Conservation (phyloP, 176 grass and related monocot genomes). For the Cenchrus fungigraminus region DNA sequence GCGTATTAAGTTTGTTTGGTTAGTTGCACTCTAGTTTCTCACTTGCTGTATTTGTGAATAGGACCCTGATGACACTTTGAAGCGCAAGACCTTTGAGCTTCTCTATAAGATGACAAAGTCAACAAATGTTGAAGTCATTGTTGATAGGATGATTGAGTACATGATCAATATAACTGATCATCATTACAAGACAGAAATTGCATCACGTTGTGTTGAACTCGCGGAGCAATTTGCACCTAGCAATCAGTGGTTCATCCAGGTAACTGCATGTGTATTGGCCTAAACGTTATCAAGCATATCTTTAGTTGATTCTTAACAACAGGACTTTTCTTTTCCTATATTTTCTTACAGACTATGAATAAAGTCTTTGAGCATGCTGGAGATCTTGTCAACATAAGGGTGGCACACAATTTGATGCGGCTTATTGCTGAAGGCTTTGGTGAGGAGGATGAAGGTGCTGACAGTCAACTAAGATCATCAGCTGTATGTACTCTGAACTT, state of each 20-base stretch:
- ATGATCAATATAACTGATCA: constrained; percentile 95
- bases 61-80: constrained; percentile 98
- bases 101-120: constrained; percentile 99
- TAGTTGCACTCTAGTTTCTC: constrained; percentile 27
- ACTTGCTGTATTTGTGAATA: constrained; percentile 40
- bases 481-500: constrained; percentile 76
- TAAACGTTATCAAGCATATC: constrained; percentile 6
- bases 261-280: constrained; percentile 23
- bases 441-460: constrained; percentile 95
- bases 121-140: constrained; percentile 99
- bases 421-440: constrained; percentile 99
- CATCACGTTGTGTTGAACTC: constrained; percentile 98
- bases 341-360: constrained; percentile 88
- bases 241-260: constrained; percentile 99
- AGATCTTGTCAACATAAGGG: constrained; percentile 95
- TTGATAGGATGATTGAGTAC: constrained; percentile 99
- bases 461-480: constrained; percentile 96
- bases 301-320: constrained; percentile 12
- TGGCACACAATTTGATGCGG: constrained; percentile 99
- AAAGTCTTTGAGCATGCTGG: constrained; percentile 99
- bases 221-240: constrained; percentile 99
- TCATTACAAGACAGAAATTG: constrained; percentile 99
- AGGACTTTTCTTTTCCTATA: constrained; percentile 24
- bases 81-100: constrained; percentile 98
- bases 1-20: background rate